A percentile compares a stretch with the other conserved stretches of the same genome.
Evolutionary conservation across 208 protist genomes (phyloP).

Genomic region (Zelonia costaricensis): DNA sequence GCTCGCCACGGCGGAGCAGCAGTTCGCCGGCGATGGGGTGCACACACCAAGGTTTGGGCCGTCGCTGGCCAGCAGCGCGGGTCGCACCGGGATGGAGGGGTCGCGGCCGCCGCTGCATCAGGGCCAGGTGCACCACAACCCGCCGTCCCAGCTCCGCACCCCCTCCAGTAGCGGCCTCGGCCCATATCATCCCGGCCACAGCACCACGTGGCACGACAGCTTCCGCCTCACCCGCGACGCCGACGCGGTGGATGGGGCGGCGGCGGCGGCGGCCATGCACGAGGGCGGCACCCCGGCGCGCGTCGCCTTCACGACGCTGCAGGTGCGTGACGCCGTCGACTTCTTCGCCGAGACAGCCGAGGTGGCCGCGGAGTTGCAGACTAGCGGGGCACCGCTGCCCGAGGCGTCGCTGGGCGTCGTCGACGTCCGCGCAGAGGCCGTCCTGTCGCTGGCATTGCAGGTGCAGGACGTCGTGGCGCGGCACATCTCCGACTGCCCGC

Average conservation of each 20-base stretch:
- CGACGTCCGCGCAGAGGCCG: slow-evolving; percentile 19
- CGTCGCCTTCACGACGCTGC: slow-evolving; percentile 6
- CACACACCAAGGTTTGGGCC: slow-evolving; percentile 4
- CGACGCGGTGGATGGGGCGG: background rate
- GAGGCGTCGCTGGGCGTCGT: slow-evolving; percentile 17
- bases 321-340: slow-evolving; percentile 24
- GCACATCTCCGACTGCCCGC: slow-evolving; percentile 32
- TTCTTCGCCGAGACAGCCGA: slow-evolving; percentile 20
- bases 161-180: slow-evolving; percentile 1
- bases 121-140: background rate
- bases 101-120: slow-evolving; percentile 11
- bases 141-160: background rate
- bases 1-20: slow-evolving; percentile 28
- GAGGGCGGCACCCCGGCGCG: slow-evolving; percentile 5
- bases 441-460: slow-evolving; percentile 18
- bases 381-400: background rate
- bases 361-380: background rate
- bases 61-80: slow-evolving; percentile 12
- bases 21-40: slow-evolving; percentile 25
- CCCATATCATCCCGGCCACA: background rate
- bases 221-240: slow-evolving; percentile 16
- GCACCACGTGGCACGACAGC: slow-evolving; percentile 4
- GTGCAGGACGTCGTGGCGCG: slow-evolving; percentile 15
- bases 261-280: background rate
- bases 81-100: slow-evolving; percentile 13